A percentile compares a stretch with the other conserved stretches of the same genome.
Conservation (phyloP, 2,329 filamentous ascomycete genomes). For the Xylariomycetidae sp. region DNA sequence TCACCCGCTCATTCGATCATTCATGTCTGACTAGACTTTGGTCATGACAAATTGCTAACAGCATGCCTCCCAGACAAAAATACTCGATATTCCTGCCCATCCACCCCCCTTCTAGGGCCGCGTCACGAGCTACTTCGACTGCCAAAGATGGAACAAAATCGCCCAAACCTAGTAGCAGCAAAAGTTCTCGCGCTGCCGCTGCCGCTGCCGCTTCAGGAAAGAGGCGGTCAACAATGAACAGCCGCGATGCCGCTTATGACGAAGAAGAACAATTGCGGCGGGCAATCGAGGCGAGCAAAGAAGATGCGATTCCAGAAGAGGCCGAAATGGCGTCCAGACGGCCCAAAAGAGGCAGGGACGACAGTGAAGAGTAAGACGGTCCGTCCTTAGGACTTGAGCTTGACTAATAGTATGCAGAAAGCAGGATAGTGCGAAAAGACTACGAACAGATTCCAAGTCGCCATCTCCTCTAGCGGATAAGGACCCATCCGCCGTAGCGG, state of each 20-base stretch:
- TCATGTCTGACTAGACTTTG: constrained; percentile 1
- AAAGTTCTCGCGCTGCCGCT: constrained; percentile 48
- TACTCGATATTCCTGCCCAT: constrained; percentile 64
- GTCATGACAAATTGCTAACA: constrained; percentile 30
- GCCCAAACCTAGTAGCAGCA: constrained; percentile 49
- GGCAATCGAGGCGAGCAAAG: constrained; percentile 93
- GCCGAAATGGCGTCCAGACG: constrained; percentile 55
- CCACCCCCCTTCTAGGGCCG: constrained; percentile 50
- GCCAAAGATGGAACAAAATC: constrained; percentile 57
- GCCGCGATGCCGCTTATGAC: constrained; percentile 88
- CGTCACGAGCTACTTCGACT: constrained; percentile 60
- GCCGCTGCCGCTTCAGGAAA: constrained; percentile 63
- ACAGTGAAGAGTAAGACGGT: constrained; percentile 79
- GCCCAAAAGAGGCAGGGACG: constrained; percentile 79
- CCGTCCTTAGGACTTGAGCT: constrained; percentile 4
- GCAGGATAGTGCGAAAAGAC: constrained; percentile 69
- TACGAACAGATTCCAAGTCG: constrained; percentile 75
- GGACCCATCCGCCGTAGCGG: constrained; percentile 40
- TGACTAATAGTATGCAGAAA: constrained; percentile 50
- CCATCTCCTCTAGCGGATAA: constrained; percentile 53
- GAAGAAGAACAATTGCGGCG: constrained; percentile 85
- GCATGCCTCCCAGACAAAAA: constrained; percentile 47
- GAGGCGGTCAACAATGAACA: constrained; percentile 95
- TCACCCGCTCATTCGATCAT: constrained; percentile 9
- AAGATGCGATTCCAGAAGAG: constrained; percentile 57